Evolutionary conservation across 2,329 filamentous ascomycete species (phyloP), one percentile per base, ranked within the genome.

Genomic region (Sphaerulina musiva): DNA sequence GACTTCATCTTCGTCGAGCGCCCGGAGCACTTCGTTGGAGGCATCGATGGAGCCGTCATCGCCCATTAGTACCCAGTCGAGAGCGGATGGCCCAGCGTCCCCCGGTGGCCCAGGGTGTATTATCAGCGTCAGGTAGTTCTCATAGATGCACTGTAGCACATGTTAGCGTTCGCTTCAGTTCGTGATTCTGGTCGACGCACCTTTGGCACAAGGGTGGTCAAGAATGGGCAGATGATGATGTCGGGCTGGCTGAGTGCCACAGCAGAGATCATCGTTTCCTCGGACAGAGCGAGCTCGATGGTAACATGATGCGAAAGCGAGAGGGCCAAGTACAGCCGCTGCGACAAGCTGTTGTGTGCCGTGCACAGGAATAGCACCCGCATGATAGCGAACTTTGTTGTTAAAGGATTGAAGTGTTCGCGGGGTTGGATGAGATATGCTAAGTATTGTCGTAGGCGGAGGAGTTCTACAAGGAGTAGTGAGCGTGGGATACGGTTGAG

Each of bases 311-410:
- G 72, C 7, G 64, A 62, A 36, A 64, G 58, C 2, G 68, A 68
- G 14, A 74, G 59, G 4, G 64, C 66, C 17, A 74, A 64, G 52
- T 68, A 71, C 7, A 73, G 63, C 20, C 69, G 66, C 57, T 74
- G 73, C 5, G 73, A 74, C 5, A 74, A 64, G 8, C 72, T 74
- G 53, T 74, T 74, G 63, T 74, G 71, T n/a, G 72, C 72, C 4
- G 72, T 74, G 58, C 72, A 74, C n/a, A 74, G 64, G 55, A 74
- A 73, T 49, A 74, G 70, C 41, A 74, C 72, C 62, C 68, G 69
- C 69, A 73, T 72, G 34, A 38, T 38, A 11, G 34, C 34, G 10
- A 9, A 38, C 12, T n/a, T 10, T 38, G 8, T 11, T 38, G 7
- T 38, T 1, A 4, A 1, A 2, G 34, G 10, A 11, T 38, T 2